A percentile compares a stretch with the other conserved stretches of the same genome.
Conservation (phyloP, 192 early-diverging fungal genomes). For the Entophlyctis luteolus region DNA sequence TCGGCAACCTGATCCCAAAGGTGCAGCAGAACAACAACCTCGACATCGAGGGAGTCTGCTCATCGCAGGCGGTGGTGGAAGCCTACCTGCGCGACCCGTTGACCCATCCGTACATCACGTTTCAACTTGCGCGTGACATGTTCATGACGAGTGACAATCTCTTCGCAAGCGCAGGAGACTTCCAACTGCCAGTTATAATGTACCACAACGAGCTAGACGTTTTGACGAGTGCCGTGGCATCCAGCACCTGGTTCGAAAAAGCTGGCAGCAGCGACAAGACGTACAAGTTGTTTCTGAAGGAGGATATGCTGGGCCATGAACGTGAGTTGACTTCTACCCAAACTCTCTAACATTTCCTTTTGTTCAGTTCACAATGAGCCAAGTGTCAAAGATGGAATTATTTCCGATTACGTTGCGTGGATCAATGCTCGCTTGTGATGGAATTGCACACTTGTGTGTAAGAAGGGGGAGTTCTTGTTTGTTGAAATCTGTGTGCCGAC, state of each 20-base stretch:
- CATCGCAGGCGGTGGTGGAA: neutral
- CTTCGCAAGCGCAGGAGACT: neutral
- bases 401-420: slow-evolving; percentile 26
- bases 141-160: neutral
- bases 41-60: neutral
- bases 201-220: slow-evolving; percentile 9
- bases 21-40: slow-evolving; percentile 5
- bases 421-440: no score
- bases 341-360: neutral
- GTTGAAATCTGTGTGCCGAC: no score
- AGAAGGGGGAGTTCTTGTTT: no score
- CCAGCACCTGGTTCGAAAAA: neutral
- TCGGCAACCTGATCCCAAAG: slow-evolving; percentile 11
- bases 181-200: slow-evolving; percentile 20
- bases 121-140: slow-evolving; percentile 16
- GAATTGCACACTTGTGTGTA: no score
- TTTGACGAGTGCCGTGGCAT: neutral
- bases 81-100: slow-evolving; percentile 4
- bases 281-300: neutral
- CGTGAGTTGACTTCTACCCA: slow-evolving; percentile 14
- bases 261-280: slow-evolving; percentile 13
- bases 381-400: slow-evolving; percentile 8
- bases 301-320: slow-evolving; percentile 17
- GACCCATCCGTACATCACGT: slow-evolving; percentile 12
- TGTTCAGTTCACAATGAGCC: slow-evolving; percentile 30